Evolutionary conservation across 495 filamentous ascomycete genomes (phyloP), one percentile per base, ranked within the genome.

Genomic region (Aspergillus carlsbadensis): DNA sequence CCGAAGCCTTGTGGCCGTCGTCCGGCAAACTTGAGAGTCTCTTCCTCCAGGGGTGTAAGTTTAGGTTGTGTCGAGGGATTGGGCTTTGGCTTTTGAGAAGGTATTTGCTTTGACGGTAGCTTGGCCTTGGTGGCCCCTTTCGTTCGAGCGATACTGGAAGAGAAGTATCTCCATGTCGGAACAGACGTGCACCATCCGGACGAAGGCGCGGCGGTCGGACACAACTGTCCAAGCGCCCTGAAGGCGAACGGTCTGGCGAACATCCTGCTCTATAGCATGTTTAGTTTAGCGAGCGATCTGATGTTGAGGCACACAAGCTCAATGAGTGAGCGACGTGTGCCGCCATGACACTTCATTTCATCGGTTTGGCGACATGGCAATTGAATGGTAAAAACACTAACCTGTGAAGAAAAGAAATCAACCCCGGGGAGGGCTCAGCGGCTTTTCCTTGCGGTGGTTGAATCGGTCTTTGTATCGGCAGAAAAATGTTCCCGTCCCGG

Each of bases 401-500:
- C 55, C 48, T 39, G 37, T 21, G 5, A 31, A 50, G 6, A 4
- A 14, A 46, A 54, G 18, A 17, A 36, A 34, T 39, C 24, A 5
- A 29, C 21, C n/a, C 24, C 11, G 45, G 17, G 20, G 18, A n/a
- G 6, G 43, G 13, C 35, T 40, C 26, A 37, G 40, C 35, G 52
- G 34, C 52, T 36, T 44, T 24, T 37, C 6, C 43, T 39, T 47
- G 45, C 56, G 41, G 37, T 14, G 10, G 43, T 39, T 57, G 57
- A 58, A 65, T 49, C 59, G 54, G 61, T 34, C 41, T 58, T 49
- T 61, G 51, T 44, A 26, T 64, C 74, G 73, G 71, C 71, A 73
- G 70, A 76, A 76, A 76, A 76, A 73, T 63, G 74, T 75, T 72
- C 73, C 65, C 69, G 69, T 71, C 72, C 65, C 33, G 72, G 69